Percentiles rank a stretch among this genome's conserved stretches.
These are phyloP conservation scores for Talaromyces thailandensis DNA, from an alignment of 495 filamentous ascomycete species.

Conservation along the genomic window DNA sequence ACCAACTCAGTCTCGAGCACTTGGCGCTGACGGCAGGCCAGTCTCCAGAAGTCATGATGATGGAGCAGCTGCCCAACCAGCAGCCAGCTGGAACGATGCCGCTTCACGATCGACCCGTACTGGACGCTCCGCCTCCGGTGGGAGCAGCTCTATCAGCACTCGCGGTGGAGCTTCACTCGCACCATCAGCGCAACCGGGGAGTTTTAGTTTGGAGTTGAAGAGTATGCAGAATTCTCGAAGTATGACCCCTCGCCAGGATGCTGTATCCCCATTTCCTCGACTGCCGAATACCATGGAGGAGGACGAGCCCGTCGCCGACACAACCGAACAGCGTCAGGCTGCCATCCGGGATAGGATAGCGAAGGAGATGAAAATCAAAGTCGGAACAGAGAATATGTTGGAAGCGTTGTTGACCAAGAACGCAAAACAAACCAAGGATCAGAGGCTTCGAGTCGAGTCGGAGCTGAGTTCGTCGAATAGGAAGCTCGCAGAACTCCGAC, in stretches of 20 bases:
- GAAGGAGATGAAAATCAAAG: slow-evolving; percentile 94
- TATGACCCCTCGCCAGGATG: slow-evolving; percentile 59
- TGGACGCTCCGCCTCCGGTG: slow-evolving; percentile 49
- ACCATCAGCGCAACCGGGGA: slow-evolving; percentile 61
- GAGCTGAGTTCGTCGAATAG: slow-evolving; percentile 87
- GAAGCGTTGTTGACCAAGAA: slow-evolving; percentile 93
- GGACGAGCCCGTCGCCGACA: slow-evolving; percentile 31
- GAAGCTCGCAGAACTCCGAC: slow-evolving; percentile 74
- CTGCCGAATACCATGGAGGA: slow-evolving; percentile 57
- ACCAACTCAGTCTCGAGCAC: slow-evolving; percentile 58
- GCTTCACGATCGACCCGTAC: slow-evolving; percentile 29
- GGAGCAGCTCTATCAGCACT: slow-evolving; percentile 50
- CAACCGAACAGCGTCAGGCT: slow-evolving; percentile 66
- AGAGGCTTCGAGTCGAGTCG: slow-evolving; percentile 75
- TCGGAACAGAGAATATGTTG: slow-evolving; percentile 92
- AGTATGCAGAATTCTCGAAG: slow-evolving; percentile 60
- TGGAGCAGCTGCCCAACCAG: slow-evolving; percentile 28
- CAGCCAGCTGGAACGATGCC: slow-evolving; percentile 39
- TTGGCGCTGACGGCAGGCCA: slow-evolving; percentile 47
- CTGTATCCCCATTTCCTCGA: slow-evolving; percentile 33
- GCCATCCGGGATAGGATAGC: slow-evolving; percentile 73
- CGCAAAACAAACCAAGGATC: slow-evolving; percentile 88
- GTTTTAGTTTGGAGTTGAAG: slow-evolving; percentile 86
- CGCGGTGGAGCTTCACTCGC: slow-evolving; percentile 52
- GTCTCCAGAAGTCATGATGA: slow-evolving; percentile 43